Percentiles rank a stretch among this genome's conserved stretches.
Evolutionary conservation across 768 basidiomycete species (phyloP).

Genomic region (Hortiboletus flavorubellus): DNA sequence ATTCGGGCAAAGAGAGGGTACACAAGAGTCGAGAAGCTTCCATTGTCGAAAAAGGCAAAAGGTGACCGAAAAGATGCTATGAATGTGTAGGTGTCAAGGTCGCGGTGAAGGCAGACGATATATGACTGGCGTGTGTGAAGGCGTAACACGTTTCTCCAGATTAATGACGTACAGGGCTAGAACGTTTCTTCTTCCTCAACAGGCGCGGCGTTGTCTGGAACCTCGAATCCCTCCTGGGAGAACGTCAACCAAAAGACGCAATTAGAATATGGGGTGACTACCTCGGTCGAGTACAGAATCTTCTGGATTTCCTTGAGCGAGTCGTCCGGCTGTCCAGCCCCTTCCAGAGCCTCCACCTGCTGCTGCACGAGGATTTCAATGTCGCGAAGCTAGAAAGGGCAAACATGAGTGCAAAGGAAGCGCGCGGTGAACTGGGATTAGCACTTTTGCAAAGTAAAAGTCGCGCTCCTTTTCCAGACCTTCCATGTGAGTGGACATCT

Average conservation of each 20-base stretch:
- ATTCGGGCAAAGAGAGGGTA: constrained; percentile 1
- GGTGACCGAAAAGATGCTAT: constrained; percentile 7
- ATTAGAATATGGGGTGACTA: constrained; percentile 33
- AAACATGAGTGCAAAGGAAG: constrained; percentile 4
- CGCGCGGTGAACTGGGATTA: constrained; percentile 13
- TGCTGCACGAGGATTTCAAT: constrained; percentile 93
- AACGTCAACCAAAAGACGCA: constrained; percentile 7
- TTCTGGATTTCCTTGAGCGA: constrained; percentile 79
- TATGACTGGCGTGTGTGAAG: constrained; percentile 7
- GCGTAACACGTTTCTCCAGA: constrained; percentile 5
- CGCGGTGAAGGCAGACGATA: constrained; percentile 2
- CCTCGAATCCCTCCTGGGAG: constrained; percentile 86
- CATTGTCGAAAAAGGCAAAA: constrained; percentile 13
- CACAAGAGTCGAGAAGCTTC: background rate
- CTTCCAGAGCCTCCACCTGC: constrained; percentile 62
- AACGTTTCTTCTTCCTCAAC: constrained; percentile 85
- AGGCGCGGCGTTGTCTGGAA: constrained; percentile 57
- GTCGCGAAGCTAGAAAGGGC: constrained; percentile 72
- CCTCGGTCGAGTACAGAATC: constrained; percentile 95
- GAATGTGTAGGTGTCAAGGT: constrained; percentile 19
- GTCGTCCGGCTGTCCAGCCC: constrained; percentile 52
- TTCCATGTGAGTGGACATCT: constrained; percentile 78
- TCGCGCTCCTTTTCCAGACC: constrained; percentile 96
- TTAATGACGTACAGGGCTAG: constrained; percentile 31
- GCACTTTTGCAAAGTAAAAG: constrained; percentile 97